A percentile compares a stretch with the other conserved stretches of the same genome.
Evolutionary conservation across 441 rosid species (phyloP).

Genomic region (Pelargonium myrrhifolium): DNA sequence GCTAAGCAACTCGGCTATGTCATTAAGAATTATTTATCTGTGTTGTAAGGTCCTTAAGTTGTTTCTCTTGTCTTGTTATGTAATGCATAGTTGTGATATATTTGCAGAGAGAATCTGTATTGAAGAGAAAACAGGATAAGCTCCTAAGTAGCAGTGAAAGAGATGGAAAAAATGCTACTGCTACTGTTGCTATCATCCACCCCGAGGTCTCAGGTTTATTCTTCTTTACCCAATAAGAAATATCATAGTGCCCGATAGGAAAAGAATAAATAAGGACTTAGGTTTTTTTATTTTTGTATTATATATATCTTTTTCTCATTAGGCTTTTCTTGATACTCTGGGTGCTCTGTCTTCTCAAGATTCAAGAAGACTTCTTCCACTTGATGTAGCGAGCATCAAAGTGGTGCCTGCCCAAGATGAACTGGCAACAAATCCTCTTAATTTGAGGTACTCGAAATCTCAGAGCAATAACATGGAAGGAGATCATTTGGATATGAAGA

Average conservation of each 20-base stretch:
- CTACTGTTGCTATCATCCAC: constrained; percentile 14
- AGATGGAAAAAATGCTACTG: constrained; percentile 24
- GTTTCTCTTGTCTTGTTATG: not conserved
- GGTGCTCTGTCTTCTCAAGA: constrained; percentile 36
- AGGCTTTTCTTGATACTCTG: constrained; percentile 23
- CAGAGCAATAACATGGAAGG: constrained; percentile 18
- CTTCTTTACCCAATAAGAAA: constrained; percentile 19
- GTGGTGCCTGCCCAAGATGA: constrained; percentile 19
- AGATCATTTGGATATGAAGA: constrained; percentile 17
- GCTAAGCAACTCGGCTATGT: too few species aligned
- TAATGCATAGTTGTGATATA: constrained; percentile 9
- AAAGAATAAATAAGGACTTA: not conserved
- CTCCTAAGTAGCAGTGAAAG: constrained; percentile 26
- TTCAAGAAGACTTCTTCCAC: constrained; percentile 24
- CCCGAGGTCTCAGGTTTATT: constrained; percentile 47
- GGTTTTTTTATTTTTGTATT: not conserved
- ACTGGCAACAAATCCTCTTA: constrained; percentile 10
- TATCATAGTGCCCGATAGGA: not conserved
- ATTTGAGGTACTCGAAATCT: constrained; percentile 22
- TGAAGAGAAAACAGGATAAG: constrained; percentile 59
- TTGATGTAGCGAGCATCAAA: constrained; percentile 13
- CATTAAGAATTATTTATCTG: not conserved
- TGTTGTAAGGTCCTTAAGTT: not conserved
- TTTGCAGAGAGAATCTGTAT: constrained; percentile 77
- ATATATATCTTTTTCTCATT: constrained; percentile 8